Base-by-base conservation (phyloP, 2,329 filamentous ascomycete genomes). In the Monosporascus sp. region DNA sequence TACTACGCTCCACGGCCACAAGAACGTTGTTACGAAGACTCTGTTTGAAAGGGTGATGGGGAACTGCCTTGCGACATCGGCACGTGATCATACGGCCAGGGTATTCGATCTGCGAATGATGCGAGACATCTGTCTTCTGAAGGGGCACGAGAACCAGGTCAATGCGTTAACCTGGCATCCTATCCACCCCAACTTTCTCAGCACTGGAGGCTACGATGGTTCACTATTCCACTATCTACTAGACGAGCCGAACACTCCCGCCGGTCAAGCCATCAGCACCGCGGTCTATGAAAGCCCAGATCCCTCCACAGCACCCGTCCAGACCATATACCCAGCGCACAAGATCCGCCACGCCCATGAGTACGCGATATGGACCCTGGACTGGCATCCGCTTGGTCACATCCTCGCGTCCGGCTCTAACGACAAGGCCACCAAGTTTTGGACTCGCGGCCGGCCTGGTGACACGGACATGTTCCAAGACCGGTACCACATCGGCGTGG, bases 61-160 rank as follows among this genome's bases (percentile, higher is more conserved):
- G 31, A 82, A 87, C 59, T 87, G 96, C 56, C 81, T 99, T 48
- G 94, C 93, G 37, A 97, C 94, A 1, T 95, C 91, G 34, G 94
- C 92, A 44, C 84, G 94, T 68, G 94, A 99, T 66, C 90, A 96
- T 69, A 96, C 90, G 1, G 91, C 92, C 8, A 85, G 94, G 56
- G 85, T 99, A 46, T 97, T 97, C 65, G 94, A 99, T 69, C 79
- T 99, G 52, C 85, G 94, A 48, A 96, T 96, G 88, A 97, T 99
- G 94, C 88, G 94, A 58, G 94, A 99, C 69, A 92, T 97, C 52
- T 90, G 91, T 62, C 83, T 97, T 47, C 82, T 99, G 22, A 89
- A 93, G 62, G 94, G 94, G 7, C 92, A 97, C 68, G 92, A 97
- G 62, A 97, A 97, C 72, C 94, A 97, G 61, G 90, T 99, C 56